Conservation (phyloP, 2,329 filamentous ascomycete species). For the Cadophora malorum region DNA sequence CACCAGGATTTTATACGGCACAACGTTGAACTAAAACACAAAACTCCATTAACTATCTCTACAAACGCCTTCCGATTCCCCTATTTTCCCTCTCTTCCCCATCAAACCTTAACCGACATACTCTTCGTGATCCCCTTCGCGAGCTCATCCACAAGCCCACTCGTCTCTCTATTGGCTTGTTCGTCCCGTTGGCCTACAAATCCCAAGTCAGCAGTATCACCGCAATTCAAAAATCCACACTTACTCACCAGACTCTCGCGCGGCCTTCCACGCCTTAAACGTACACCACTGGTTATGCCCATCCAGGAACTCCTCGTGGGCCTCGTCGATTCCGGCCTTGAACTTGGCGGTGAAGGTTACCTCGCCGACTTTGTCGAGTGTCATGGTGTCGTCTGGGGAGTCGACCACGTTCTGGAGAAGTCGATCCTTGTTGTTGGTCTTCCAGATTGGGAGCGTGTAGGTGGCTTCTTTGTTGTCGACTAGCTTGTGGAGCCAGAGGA, state of each 20-base stretch:
- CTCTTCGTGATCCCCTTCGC: constrained; percentile 30
- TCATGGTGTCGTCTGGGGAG: constrained; percentile 29
- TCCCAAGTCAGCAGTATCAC: constrained; percentile 9
- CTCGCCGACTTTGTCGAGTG: constrained; percentile 28
- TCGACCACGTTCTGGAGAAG: constrained; percentile 31
- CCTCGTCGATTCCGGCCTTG: constrained; percentile 32
- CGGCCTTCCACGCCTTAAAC: constrained; percentile 30
- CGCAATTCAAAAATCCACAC: constrained; percentile 10
- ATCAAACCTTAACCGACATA: constrained; percentile 30
- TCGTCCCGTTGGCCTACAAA: constrained; percentile 25
- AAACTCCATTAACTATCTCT: neutral
- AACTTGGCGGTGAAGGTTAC: constrained; percentile 28
- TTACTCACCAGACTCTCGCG: constrained; percentile 31
- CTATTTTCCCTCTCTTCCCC: neutral
- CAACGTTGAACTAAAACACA: too few species aligned
- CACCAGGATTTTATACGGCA: too few species aligned
- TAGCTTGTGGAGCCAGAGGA: constrained; percentile 32
- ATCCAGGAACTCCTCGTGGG: constrained; percentile 28
- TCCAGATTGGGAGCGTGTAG: constrained; percentile 32
- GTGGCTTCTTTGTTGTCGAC: constrained; percentile 28
- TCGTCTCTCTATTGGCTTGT: constrained; percentile 29
- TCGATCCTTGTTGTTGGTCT: constrained; percentile 30
- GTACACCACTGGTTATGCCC: constrained; percentile 31
- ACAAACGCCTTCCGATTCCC: neutral
- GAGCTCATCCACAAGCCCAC: constrained; percentile 24